Evolutionary conservation across 768 basidiomycete genomes (phyloP).

Genomic region (Gloeostereum incarnatum): DNA sequence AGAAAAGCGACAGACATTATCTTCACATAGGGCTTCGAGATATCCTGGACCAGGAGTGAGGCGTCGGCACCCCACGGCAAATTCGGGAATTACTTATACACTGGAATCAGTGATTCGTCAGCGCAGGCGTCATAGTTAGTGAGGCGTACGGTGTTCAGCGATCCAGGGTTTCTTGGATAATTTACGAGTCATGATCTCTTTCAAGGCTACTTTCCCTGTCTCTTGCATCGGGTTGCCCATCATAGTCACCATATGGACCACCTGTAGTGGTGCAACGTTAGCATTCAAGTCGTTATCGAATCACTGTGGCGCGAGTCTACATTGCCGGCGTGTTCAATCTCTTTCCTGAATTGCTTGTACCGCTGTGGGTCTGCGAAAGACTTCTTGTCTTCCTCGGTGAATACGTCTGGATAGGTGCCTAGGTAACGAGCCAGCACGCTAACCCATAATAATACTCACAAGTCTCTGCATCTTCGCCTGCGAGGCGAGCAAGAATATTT

Average conservation of each 20-base stretch:
- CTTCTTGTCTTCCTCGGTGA: slow-evolving; percentile 41
- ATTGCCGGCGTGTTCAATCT: slow-evolving; percentile 40
- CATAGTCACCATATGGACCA: slow-evolving; percentile 31
- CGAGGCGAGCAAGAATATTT: slow-evolving; percentile 27
- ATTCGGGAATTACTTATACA: slow-evolving; percentile 45
- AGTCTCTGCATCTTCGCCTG: slow-evolving; percentile 27
- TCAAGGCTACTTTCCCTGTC: slow-evolving; percentile 25
- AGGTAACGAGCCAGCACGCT: slow-evolving; percentile 1
- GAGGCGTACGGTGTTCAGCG: slow-evolving; percentile 37
- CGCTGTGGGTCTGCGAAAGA: slow-evolving; percentile 35
- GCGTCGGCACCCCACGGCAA: slow-evolving; percentile 50
- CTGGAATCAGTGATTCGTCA: slow-evolving; percentile 1
- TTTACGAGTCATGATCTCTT: slow-evolving; percentile 35
- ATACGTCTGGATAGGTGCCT: slow-evolving; percentile 23
- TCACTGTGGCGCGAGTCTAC: slow-evolving; percentile 18
- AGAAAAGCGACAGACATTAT: slow-evolving; percentile 32
- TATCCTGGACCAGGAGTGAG: slow-evolving; percentile 63
- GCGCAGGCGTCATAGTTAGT: not conserved
- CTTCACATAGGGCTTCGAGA: slow-evolving; percentile 52
- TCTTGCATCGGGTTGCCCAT: slow-evolving; percentile 27
- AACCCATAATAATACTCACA: slow-evolving; percentile 20
- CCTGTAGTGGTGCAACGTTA: slow-evolving; percentile 13
- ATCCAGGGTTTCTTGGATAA: slow-evolving; percentile 53
- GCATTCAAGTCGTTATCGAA: not conserved
- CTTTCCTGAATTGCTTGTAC: slow-evolving; percentile 38